Percentiles rank a stretch among this genome's conserved stretches.
These are phyloP conservation scores for Solanum chiquidenum DNA, from an alignment of 257 asterid genomes.

Conservation along the genomic window DNA sequence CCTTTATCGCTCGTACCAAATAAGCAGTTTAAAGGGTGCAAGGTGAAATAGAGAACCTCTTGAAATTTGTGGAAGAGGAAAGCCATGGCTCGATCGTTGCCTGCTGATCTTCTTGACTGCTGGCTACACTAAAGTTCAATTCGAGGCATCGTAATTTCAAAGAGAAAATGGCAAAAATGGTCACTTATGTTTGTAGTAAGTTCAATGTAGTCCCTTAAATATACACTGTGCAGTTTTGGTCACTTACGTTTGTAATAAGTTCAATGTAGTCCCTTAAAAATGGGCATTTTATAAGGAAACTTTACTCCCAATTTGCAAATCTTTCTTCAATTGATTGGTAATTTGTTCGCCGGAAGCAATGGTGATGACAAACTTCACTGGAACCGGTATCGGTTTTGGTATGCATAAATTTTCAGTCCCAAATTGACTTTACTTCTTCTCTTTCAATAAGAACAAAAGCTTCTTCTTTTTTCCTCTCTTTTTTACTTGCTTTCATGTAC, in stretches of 20 bases:
- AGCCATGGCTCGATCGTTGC: slow-evolving; percentile 9
- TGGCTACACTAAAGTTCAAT: background rate
- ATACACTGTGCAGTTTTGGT: background rate
- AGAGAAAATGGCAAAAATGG: background rate
- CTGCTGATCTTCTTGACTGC: background rate
- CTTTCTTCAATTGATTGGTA: background rate
- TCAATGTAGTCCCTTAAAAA: background rate
- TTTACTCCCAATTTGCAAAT: background rate
- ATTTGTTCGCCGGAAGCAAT: slow-evolving; percentile 3
- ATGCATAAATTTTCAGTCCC: background rate
- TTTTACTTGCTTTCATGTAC: background rate
- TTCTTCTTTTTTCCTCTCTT: background rate
- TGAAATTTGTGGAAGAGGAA: slow-evolving; percentile 27
- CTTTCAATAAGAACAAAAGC: background rate
- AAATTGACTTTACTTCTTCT: background rate
- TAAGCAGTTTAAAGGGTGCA: background rate
- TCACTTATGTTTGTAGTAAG: background rate
- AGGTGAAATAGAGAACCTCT: slow-evolving; percentile 8
- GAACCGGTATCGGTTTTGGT: slow-evolving; percentile 80
- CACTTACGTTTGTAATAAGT: background rate
- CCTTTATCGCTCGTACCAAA: background rate
- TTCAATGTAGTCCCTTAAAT: background rate
- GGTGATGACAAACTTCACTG: slow-evolving; percentile 59
- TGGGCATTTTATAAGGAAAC: background rate
- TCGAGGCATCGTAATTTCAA: no score